phyloP scores from a whole-genome alignment of 805 yeast species.

The Candida xiaguanensis region DNA sequence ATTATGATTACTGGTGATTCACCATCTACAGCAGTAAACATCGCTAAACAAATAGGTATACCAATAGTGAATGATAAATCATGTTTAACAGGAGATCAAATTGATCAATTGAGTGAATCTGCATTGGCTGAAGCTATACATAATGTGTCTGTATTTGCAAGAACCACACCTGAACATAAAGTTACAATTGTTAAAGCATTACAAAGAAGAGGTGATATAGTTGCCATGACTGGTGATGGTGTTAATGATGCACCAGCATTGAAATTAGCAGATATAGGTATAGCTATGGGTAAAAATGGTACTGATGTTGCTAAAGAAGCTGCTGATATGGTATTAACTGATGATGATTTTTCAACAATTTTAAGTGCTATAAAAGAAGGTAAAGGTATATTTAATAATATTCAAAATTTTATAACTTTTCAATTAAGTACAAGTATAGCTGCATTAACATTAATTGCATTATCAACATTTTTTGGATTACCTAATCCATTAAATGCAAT shows the following conservation, averaged over 20 bases:
- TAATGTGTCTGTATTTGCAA: constrained; percentile 84
- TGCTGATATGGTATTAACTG: constrained; percentile 94
- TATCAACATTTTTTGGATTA: constrained; percentile 79
- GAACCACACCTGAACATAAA: constrained; percentile 94
- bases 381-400: constrained; percentile 92
- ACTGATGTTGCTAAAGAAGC: constrained; percentile 99
- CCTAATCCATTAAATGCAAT: constrained; percentile 96
- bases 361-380: constrained; percentile 95
- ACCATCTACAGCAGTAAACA: constrained; percentile 79
- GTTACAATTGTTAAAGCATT: constrained; percentile 85
- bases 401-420: constrained; percentile 91
- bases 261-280: constrained; percentile 93
- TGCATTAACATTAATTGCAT: constrained; percentile 83
- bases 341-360: constrained; percentile 94
- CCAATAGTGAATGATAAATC: constrained; percentile 63
- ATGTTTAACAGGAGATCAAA: constrained; percentile 79
- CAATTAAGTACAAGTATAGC: constrained; percentile 96
- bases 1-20: constrained; percentile 97
- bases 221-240: constrained; percentile 99
- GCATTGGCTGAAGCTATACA: constrained; percentile 72
- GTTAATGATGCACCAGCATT: constrained; percentile 98
- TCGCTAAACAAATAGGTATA: constrained; percentile 89
- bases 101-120: constrained; percentile 70
- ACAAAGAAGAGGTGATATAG: constrained; percentile 88
- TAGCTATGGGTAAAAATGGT: constrained; percentile 90